Evolutionary conservation across 228 moss, liverwort and hornwort genomes (phyloP).

Genomic region (Sphagnum magellanicum): DNA sequence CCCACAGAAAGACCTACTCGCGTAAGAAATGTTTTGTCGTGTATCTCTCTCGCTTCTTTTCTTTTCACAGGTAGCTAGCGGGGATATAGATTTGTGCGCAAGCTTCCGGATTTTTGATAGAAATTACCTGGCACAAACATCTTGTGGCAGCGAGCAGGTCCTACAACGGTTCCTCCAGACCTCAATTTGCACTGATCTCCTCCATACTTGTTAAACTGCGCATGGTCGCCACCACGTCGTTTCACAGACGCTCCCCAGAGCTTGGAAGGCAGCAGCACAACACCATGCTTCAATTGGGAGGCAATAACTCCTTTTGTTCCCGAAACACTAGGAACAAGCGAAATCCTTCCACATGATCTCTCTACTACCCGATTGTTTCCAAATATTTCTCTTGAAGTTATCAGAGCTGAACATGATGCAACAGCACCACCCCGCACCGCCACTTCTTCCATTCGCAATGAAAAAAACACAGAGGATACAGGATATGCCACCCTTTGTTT

Average conservation of each 20-base stretch:
- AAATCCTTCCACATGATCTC: background rate
- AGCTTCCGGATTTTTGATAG: background rate
- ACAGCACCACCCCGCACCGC: background rate
- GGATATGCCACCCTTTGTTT: background rate
- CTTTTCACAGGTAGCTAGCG: conserved; percentile 3
- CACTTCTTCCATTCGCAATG: background rate
- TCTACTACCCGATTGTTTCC: background rate
- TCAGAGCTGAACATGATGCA: background rate
- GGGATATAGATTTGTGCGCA: background rate
- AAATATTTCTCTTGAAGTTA: background rate
- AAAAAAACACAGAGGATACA: background rate
- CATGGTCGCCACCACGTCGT: conserved; percentile 1
- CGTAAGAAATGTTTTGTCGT: background rate
- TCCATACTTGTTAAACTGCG: background rate
- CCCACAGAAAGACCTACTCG: background rate
- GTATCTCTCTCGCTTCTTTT: background rate
- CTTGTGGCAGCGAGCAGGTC: conserved; percentile 39
- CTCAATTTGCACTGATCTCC: conserved; percentile 11
- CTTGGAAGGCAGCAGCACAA: conserved; percentile 12
- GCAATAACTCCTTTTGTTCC: background rate
- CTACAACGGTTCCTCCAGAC: conserved; percentile 14
- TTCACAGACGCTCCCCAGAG: conserved; percentile 17
- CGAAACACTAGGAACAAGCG: background rate
- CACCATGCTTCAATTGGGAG: background rate
- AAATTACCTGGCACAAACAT: conserved; percentile 84